Base-by-base conservation (phyloP, 768 basidiomycete species). In the Tricholoma sp. region DNA sequence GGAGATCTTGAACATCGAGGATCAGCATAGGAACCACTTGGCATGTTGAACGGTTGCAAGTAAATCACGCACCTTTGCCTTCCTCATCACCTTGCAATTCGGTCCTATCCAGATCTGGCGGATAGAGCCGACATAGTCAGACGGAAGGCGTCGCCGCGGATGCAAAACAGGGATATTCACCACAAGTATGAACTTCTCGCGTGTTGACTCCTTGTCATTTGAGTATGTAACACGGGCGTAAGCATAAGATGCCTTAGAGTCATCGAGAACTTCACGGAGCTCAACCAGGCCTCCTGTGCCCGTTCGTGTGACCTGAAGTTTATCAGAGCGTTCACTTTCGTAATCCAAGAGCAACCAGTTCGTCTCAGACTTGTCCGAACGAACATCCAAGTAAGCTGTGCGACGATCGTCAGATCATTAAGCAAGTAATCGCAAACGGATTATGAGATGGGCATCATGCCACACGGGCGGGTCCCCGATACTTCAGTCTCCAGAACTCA, bases 341-440 rank as follows among this genome's bases (percentile, higher is more conserved):
- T 98, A 98, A 69, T 96, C 91, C 56, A 97, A 73, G 55, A 98
- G 76, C 45, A 95, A 67, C 94, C 94, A 98, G 69, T 90, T 97
- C 32, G 85, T 89, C 31, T 91, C 89, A 37, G 85, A 79, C 67
- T 94, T 94, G 79, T 91, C 86, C 59, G 77, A 79, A 61, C 94
- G 86, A 54, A 97, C 88, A 62, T 94, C 89, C 70, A 82, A 77
- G 79, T 97, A 96, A 32, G 93, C 95, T 92, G 68, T 37, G 56
- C 53, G 63, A 50, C 55, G 59, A 62, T 63, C 57, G 63, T 66
- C 59, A 72, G 67, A 65, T 67, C 54, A 55, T 53, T 52, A 50
- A 36, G 44, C 32, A 33, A 41, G 58, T 24, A 57, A 20, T 45
- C 50, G 49, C 34, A 42, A 50, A 48, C 44, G 52, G 29, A 52